Conservation (phyloP, 129 eudicot genomes). For the Logfia minima region DNA sequence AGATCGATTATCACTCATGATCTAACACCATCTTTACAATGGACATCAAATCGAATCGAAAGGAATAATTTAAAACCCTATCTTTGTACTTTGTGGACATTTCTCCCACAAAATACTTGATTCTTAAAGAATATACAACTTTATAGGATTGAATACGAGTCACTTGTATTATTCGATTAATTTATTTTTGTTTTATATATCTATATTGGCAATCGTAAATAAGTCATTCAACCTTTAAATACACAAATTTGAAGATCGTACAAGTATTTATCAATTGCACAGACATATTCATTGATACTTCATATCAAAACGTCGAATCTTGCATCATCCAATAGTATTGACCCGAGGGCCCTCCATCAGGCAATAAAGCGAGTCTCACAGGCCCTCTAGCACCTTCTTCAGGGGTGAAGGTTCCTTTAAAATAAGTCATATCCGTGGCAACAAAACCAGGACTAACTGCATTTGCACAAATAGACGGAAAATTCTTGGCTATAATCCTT, state of each 20-base stretch:
- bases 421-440: conserved; percentile 44
- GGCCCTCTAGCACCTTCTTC: conserved; percentile 64
- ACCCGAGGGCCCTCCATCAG: conserved; percentile 44
- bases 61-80: too few relatives aligned
- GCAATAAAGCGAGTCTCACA: conserved; percentile 42
- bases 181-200: too few relatives aligned
- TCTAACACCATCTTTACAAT: too few relatives aligned
- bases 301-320: conserved; percentile 29
- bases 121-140: too few relatives aligned
- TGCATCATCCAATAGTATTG: conserved; percentile 31
- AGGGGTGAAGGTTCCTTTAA: conserved; percentile 41
- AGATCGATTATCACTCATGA: too few relatives aligned
- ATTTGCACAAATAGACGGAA: conserved; percentile 37
- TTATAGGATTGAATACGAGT: too few relatives aligned
- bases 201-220: too few relatives aligned
- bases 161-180: too few relatives aligned
- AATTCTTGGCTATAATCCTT: conserved; percentile 44
- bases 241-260: not conserved
- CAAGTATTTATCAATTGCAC: not conserved
- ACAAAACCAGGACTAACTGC: conserved; percentile 63
- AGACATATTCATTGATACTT: not conserved
- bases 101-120: too few relatives aligned
- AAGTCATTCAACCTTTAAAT: not conserved
- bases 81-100: too few relatives aligned
- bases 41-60: too few relatives aligned